These are phyloP conservation scores for Umbelopsis sp. DNA, from an alignment of 192 early-diverging fungal species.

Conservation along the genomic window DNA sequence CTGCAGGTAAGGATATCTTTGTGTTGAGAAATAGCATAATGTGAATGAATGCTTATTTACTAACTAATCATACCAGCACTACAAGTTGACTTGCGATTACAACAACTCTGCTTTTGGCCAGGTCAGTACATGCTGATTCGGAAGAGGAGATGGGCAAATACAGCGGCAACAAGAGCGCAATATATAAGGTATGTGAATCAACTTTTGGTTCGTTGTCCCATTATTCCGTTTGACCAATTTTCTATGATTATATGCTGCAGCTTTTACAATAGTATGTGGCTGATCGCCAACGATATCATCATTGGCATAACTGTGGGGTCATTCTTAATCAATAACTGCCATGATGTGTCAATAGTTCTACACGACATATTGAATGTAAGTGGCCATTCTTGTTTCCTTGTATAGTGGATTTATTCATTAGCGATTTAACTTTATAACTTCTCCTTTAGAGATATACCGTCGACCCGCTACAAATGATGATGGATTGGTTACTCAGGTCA, in stretches of 20 bases:
- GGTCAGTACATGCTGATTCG: constrained; percentile 75
- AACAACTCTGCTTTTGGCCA: constrained; percentile 87
- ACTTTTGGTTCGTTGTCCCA: too few relatives aligned
- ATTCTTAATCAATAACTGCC: constrained; percentile 64
- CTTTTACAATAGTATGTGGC: constrained; percentile 96
- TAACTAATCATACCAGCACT: constrained; percentile 55
- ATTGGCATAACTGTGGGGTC: constrained; percentile 81
- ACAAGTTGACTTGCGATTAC: constrained; percentile 87
- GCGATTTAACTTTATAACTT: neutral
- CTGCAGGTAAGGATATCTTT: constrained; percentile 52
- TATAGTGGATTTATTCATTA: too few relatives aligned
- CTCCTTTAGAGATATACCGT: constrained; percentile 64
- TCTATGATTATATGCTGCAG: constrained; percentile 32
- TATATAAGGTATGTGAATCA: constrained; percentile 68
- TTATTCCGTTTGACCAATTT: too few relatives aligned
- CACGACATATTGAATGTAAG: constrained; percentile 49
- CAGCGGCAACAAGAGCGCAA: constrained; percentile 61
- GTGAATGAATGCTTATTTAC: neutral
- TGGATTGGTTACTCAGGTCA: constrained; percentile 89
- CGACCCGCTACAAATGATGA: constrained; percentile 66
- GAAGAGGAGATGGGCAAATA: constrained; percentile 57
- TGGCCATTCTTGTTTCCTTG: neutral
- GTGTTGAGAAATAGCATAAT: too few relatives aligned
- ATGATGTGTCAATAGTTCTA: constrained; percentile 54
- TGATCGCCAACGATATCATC: constrained; percentile 90